These are phyloP conservation scores for Pueraria montana DNA, from an alignment of 306 rosid species.

Conservation along the genomic window DNA sequence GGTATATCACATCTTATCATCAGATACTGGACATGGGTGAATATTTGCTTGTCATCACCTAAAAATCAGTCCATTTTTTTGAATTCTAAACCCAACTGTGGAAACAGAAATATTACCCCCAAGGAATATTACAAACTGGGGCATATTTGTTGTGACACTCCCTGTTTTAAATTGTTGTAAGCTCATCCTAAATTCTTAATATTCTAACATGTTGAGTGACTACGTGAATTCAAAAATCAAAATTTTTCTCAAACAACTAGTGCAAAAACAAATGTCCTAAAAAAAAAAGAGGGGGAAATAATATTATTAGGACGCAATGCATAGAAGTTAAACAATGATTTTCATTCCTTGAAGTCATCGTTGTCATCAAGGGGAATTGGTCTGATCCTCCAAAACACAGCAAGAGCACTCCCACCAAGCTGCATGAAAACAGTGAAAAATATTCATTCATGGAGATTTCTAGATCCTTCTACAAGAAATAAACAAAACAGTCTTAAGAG, in stretches of 20 bases:
- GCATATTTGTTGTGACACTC: background rate
- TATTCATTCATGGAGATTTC: conserved; percentile 24
- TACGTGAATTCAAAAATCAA: conserved; percentile 29
- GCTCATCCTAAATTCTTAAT: conserved; percentile 33
- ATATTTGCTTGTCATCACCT: conserved; percentile 11
- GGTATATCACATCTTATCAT: no score
- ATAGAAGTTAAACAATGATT: conserved; percentile 31
- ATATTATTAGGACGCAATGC: conserved; percentile 7
- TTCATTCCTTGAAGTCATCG: conserved; percentile 91
- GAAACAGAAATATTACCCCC: background rate
- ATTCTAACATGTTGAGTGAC: conserved; percentile 10
- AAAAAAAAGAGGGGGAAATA: background rate
- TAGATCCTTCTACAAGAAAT: conserved; percentile 18
- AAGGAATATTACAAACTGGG: conserved; percentile 7
- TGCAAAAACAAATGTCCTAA: background rate
- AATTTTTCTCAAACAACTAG: background rate
- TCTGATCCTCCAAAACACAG: conserved; percentile 88
- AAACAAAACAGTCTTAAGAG: conserved; percentile 18
- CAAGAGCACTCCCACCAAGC: conserved; percentile 97
- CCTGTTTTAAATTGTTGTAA: conserved; percentile 19
- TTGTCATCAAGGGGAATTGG: conserved; percentile 86
- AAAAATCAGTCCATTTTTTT: background rate
- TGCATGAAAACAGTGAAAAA: conserved; percentile 45
- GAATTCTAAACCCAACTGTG: background rate
- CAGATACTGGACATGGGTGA: background rate